phyloP scores from a whole-genome alignment of 345 rosid species.

The Iberis pinnata region DNA sequence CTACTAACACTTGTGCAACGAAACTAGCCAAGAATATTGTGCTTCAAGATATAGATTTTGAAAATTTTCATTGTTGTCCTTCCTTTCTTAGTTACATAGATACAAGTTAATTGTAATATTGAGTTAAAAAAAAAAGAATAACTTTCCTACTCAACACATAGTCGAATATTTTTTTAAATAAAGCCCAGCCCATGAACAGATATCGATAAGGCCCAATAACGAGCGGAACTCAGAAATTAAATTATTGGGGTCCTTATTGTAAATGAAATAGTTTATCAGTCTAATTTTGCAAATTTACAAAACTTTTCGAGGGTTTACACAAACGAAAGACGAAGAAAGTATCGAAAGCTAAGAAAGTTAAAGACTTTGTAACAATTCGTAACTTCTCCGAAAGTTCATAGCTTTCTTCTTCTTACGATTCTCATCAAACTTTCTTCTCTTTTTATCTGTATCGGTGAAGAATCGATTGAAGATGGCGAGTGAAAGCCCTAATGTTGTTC shows the following conservation, averaged over 20 bases:
- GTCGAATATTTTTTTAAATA: no score
- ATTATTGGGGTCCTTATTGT: background rate
- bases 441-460: background rate
- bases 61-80: no score
- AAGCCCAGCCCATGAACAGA: no score
- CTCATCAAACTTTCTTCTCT: background rate
- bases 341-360: background rate
- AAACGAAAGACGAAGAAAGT: constrained; percentile 4
- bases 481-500: constrained; percentile 30
- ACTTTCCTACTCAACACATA: no score
- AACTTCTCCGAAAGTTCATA: background rate
- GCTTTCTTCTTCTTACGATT: constrained; percentile 5
- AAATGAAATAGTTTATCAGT: background rate
- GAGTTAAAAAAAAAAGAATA: no score
- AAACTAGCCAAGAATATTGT: no score
- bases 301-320: constrained; percentile 8
- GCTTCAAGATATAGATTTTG: no score
- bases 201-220: background rate
- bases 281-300: background rate
- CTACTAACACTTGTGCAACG: no score
- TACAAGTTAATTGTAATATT: no score
- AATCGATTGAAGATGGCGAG: constrained; percentile 38
- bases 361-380: constrained; percentile 1
- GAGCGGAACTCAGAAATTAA: no score
- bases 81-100: no score